Conservation (phyloP, 2,329 filamentous ascomycete species). For the Aspergillus sojae region DNA sequence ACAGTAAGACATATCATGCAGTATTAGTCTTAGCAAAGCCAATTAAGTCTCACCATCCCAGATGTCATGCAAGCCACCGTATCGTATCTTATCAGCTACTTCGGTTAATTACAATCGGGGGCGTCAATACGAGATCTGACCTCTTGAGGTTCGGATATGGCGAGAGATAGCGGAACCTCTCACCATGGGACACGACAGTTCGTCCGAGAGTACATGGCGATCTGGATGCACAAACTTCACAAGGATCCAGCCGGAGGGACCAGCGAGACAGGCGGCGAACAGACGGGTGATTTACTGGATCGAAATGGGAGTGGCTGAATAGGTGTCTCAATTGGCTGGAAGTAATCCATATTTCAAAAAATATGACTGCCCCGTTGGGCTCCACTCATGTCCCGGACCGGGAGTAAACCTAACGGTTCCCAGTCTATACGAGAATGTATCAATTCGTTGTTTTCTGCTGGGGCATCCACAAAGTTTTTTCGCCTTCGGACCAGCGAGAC, state of each 20-base stretch:
- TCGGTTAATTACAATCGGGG: background rate
- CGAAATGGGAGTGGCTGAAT: background rate
- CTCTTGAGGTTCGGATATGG: background rate
- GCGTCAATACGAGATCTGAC: background rate
- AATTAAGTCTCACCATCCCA: background rate
- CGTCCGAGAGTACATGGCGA: background rate
- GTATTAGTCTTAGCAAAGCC: background rate
- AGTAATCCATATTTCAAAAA: background rate
- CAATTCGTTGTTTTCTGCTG: background rate
- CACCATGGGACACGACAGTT: background rate
- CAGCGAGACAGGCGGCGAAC: background rate
- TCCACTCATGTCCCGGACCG: background rate
- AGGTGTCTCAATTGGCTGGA: background rate
- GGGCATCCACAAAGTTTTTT: background rate
- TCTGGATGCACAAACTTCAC: background rate
- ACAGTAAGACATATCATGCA: conserved; percentile 6
- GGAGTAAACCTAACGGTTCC: conserved; percentile 1
- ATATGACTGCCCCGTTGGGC: background rate
- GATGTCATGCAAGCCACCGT: background rate
- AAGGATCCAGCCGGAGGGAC: background rate
- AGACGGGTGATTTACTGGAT: background rate
- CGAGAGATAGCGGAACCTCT: background rate
- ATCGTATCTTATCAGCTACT: background rate
- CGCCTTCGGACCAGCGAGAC: background rate
- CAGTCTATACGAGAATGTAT: conserved; percentile 3